Conservation (phyloP, 768 basidiomycete genomes). For the Rhizopogon vesiculosus region DNA sequence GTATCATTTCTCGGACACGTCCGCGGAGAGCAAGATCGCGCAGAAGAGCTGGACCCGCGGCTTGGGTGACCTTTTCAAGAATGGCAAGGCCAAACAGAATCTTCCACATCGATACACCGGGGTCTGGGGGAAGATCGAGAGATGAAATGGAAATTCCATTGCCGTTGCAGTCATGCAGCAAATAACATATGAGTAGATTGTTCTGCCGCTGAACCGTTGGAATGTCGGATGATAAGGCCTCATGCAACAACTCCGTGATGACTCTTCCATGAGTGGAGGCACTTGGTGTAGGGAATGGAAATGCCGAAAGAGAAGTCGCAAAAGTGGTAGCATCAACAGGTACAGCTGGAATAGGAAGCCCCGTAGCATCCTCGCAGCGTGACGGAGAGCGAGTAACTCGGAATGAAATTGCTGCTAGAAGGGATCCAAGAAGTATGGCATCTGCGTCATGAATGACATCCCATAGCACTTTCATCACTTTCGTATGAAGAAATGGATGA, state of each 20-base stretch:
- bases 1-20: constrained; percentile 3
- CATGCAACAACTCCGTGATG: neutral
- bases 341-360: neutral
- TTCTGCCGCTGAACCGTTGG: constrained; percentile 31
- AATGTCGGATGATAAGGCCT: constrained; percentile 21
- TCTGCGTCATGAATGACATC: neutral
- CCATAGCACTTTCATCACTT: constrained; percentile 27
- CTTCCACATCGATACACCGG: constrained; percentile 29
- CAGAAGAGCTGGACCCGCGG: constrained; percentile 7
- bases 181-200: constrained; percentile 19
- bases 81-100: constrained; percentile 36
- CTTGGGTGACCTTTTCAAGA: constrained; percentile 27
- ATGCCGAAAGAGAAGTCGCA: neutral
- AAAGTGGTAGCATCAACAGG: neutral
- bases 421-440: neutral
- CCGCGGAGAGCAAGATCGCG: constrained; percentile 17
- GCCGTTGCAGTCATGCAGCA: neutral
- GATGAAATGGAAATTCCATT: neutral
- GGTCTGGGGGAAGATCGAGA: neutral
- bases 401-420: neutral
- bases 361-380: neutral
- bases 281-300: neutral
- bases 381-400: neutral
- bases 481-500: constrained; percentile 27
- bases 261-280: neutral